phyloP scores from a whole-genome alignment of 2,329 filamentous ascomycete species.

The Orbilia oligospora region DNA sequence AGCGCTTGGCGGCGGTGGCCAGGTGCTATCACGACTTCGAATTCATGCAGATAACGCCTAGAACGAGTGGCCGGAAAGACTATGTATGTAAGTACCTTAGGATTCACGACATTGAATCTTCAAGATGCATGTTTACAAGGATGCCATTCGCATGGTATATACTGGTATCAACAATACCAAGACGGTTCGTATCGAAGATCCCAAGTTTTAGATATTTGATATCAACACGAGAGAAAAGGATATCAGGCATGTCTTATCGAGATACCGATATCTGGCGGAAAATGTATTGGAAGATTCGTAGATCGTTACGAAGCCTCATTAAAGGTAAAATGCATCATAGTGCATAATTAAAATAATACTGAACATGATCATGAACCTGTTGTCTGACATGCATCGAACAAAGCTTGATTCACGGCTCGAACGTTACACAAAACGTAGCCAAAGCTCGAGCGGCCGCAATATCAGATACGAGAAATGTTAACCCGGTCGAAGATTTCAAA shows the following conservation, averaged over 20 bases:
- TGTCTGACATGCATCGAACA: conserved; percentile 1
- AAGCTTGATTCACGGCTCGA: no score
- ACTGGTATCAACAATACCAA: neutral
- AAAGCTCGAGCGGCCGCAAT: neutral
- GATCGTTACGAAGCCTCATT: neutral
- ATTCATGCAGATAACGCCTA: neutral
- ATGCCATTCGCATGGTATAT: neutral
- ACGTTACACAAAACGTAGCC: conserved; percentile 14
- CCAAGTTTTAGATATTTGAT: neutral
- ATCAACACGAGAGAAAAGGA: neutral
- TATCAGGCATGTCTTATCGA: neutral
- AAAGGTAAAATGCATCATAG: neutral
- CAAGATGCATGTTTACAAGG: conserved; percentile 4
- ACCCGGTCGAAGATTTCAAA: neutral
- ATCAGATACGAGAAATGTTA: neutral
- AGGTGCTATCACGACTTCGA: neutral
- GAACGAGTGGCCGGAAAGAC: neutral
- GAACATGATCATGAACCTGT: neutral
- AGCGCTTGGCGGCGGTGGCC: conserved; percentile 29
- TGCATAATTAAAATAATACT: neutral
- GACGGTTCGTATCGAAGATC: neutral
- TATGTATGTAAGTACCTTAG: neutral
- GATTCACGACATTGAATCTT: neutral
- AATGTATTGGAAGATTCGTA: neutral
- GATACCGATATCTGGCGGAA: neutral